A percentile compares a stretch with the other conserved stretches of the same genome.
Conservation (phyloP, 192 early-diverging fungal species). For the Gaertneriomyces sp. region DNA sequence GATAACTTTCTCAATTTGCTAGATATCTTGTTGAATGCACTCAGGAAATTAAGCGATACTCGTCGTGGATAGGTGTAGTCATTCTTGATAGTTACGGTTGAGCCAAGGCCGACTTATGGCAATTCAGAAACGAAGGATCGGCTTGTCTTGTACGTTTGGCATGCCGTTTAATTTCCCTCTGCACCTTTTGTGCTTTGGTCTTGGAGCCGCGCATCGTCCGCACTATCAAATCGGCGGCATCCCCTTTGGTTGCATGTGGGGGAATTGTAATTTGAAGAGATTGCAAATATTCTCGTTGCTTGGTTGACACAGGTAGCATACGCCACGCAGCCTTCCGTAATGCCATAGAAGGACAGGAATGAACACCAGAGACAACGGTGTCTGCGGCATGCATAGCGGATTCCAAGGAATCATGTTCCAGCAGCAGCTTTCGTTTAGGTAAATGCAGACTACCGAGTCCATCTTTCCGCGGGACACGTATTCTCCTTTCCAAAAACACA, state of each 20-base stretch:
- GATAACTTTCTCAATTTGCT: not conserved
- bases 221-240: constrained; percentile 68
- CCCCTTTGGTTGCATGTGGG: constrained; percentile 49
- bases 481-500: too few species aligned
- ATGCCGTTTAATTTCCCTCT: not conserved
- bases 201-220: constrained; percentile 49
- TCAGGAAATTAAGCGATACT: too few species aligned
- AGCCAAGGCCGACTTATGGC: too few species aligned
- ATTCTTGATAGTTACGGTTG: too few species aligned
- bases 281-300: constrained; percentile 50
- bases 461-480: not conserved
- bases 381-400: constrained; percentile 64
- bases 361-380: constrained; percentile 36
- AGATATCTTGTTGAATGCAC: constrained; percentile 1
- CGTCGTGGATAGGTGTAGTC: too few species aligned
- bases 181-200: constrained; percentile 6
- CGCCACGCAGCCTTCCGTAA: constrained; percentile 58
- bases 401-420: constrained; percentile 44
- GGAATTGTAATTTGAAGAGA: constrained; percentile 19
- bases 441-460: not conserved
- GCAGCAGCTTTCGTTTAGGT: not conserved
- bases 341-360: constrained; percentile 18
- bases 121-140: too few species aligned
- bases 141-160: too few species aligned
- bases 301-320: constrained; percentile 41